Conservation (phyloP, 306 rosid species). For the Ziziphus jujuba region DNA sequence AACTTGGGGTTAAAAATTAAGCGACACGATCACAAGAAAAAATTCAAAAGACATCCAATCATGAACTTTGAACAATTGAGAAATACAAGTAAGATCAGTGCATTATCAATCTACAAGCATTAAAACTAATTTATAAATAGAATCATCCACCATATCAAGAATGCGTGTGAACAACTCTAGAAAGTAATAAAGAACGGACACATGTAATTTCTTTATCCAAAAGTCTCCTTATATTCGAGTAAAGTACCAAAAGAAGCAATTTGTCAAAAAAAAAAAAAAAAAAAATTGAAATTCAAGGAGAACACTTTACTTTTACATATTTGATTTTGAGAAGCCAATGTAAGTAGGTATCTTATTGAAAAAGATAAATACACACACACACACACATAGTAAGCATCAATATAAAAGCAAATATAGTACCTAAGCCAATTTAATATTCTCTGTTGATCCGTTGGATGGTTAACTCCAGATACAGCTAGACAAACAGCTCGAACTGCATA, state of each 20-base stretch:
- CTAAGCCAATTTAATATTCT: constrained; percentile 79
- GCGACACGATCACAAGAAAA: too few species aligned
- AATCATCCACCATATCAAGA: not conserved
- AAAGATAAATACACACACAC: not conserved
- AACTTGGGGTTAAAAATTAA: too few species aligned
- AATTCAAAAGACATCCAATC: too few species aligned
- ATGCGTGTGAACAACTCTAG: not conserved
- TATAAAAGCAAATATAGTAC: constrained; percentile 25
- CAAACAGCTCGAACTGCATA: constrained; percentile 89
- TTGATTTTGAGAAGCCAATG: constrained; percentile 5
- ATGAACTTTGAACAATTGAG: not conserved
- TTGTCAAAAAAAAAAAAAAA: not conserved
- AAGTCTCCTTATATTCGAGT: not conserved
- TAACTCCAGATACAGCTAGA: constrained; percentile 88
- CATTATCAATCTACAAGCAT: too few species aligned
- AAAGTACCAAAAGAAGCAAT: not conserved
- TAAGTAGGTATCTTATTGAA: not conserved
- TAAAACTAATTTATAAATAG: not conserved
- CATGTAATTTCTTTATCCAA: not conserved
- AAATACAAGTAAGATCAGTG: not conserved
- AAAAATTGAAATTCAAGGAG: too few species aligned
- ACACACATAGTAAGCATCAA: not conserved
- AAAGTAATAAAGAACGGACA: not conserved
- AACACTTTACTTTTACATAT: not conserved
- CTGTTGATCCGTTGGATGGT: constrained; percentile 88